These are phyloP conservation scores for Scheffersomyces parashehatae DNA, from an alignment of 1,139 yeast species.

Conservation along the genomic window DNA sequence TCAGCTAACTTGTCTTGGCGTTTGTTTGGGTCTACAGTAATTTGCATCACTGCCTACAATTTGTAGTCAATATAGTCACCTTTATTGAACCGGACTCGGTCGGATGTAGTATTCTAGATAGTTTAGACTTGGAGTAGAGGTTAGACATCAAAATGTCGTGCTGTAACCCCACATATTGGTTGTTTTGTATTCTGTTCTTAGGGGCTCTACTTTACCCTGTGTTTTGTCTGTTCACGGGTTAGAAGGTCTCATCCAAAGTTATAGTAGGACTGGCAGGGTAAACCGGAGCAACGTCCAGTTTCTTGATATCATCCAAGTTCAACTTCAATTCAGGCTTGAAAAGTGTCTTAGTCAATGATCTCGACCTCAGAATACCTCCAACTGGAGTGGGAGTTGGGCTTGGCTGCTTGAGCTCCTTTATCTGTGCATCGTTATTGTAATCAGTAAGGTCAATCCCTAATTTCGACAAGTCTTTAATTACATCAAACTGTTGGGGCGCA, in stretches of 20 bases:
- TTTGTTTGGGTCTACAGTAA: too few relatives aligned
- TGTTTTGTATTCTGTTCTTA: too few relatives aligned
- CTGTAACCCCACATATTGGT: too few relatives aligned
- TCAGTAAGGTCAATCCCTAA: constrained; percentile 31
- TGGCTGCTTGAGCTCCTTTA: constrained; percentile 19
- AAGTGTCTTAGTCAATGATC: constrained; percentile 35
- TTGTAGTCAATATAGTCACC: too few relatives aligned
- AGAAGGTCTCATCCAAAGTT: constrained; percentile 36
- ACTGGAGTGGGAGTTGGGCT: constrained; percentile 1
- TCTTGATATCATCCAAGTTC: constrained; percentile 13
- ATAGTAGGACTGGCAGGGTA: constrained; percentile 39
- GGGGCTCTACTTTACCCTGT: too few relatives aligned
- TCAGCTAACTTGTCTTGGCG: too few relatives aligned
- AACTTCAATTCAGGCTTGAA: constrained; percentile 34
- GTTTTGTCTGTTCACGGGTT: neutral
- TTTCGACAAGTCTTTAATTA: constrained; percentile 26
- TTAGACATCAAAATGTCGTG: too few relatives aligned
- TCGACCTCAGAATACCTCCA: constrained; percentile 16
- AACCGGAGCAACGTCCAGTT: neutral
- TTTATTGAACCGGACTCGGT: too few relatives aligned
- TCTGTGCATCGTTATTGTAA: constrained; percentile 24
- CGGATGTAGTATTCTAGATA: too few relatives aligned
- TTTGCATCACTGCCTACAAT: too few relatives aligned
- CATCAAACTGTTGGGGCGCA: constrained; percentile 35
- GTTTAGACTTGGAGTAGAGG: too few relatives aligned